Evolutionary conservation across 345 rosid genomes (phyloP).

Genomic region (Hibiscus syriacus): DNA sequence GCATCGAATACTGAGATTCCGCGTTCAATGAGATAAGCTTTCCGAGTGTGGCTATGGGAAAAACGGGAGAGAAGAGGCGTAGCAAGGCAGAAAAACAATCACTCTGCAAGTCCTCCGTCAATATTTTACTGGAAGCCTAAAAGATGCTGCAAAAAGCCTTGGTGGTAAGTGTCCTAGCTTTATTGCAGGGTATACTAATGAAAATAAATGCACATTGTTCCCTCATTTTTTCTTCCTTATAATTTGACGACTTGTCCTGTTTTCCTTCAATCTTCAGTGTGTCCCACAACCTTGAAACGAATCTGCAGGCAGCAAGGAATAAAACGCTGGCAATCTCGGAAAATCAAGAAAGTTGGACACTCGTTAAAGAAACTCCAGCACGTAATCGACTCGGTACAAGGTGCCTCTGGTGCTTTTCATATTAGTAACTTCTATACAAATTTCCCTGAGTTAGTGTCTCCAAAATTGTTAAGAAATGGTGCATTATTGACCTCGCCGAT

Average conservation of each 20-base stretch:
- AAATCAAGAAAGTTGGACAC: constrained; percentile 89
- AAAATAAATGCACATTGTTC: neutral
- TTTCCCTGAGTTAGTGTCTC: constrained; percentile 61
- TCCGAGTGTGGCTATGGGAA: constrained; percentile 25
- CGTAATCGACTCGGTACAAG: constrained; percentile 74
- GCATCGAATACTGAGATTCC: constrained; percentile 35
- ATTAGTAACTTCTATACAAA: constrained; percentile 57
- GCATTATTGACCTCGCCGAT: constrained; percentile 19
- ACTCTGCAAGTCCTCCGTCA: constrained; percentile 70
- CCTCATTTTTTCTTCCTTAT: neutral
- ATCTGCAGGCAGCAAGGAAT: constrained; percentile 92
- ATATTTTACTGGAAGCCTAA: constrained; percentile 83
- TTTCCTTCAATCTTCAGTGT: constrained; percentile 51
- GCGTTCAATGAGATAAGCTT: constrained; percentile 39
- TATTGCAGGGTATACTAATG: neutral
- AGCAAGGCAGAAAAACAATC: constrained; percentile 64
- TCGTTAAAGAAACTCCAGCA: constrained; percentile 75
- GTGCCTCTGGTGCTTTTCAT: constrained; percentile 59
- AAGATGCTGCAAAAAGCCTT: constrained; percentile 89
- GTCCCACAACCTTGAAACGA: constrained; percentile 96
- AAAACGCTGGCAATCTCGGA: constrained; percentile 91
- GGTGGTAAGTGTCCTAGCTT: constrained; percentile 56
- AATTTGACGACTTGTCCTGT: constrained; percentile 6
- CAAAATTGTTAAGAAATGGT: constrained; percentile 28
- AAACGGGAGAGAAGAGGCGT: constrained; percentile 49